Percentiles rank a stretch among this genome's conserved stretches.
These are phyloP conservation scores for Haberlea rhodopensis DNA, from an alignment of 257 asterid species.

Conservation along the genomic window DNA sequence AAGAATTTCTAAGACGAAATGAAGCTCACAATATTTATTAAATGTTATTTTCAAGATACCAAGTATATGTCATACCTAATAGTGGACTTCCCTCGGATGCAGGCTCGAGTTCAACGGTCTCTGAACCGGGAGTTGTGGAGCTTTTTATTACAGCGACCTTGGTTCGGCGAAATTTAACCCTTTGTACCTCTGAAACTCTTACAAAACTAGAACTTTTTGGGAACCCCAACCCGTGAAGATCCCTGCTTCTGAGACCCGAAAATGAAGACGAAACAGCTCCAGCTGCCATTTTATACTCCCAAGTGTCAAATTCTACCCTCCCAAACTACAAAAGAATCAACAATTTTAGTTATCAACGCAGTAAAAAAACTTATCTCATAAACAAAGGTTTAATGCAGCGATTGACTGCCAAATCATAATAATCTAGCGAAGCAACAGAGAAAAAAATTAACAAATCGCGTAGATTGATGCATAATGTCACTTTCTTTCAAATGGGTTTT, in stretches of 20 bases:
- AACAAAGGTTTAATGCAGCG: background rate
- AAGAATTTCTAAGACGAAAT: too few relatives aligned
- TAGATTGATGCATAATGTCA: too few relatives aligned
- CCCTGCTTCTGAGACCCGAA: slow-evolving; percentile 62
- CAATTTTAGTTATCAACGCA: background rate
- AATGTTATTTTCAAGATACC: too few relatives aligned
- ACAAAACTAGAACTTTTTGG: slow-evolving; percentile 61
- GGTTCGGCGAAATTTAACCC: slow-evolving; percentile 61
- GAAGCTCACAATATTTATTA: too few relatives aligned
- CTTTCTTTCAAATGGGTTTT: too few relatives aligned
- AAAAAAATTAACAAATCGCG: too few relatives aligned
- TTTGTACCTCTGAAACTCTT: slow-evolving; percentile 59
- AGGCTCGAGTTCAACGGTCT: slow-evolving; percentile 84
- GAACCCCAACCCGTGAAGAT: slow-evolving; percentile 56
- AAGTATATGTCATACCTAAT: slow-evolving; percentile 55
- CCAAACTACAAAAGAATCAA: slow-evolving; percentile 25
- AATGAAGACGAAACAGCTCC: slow-evolving; percentile 87
- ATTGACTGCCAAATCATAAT: background rate
- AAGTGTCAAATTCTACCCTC: slow-evolving; percentile 30
- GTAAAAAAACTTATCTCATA: background rate
- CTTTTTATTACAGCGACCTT: slow-evolving; percentile 65
- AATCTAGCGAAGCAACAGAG: too few relatives aligned
- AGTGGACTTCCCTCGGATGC: slow-evolving; percentile 93
- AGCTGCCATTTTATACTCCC: slow-evolving; percentile 62
- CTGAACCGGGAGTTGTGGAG: slow-evolving; percentile 61